These are phyloP conservation scores for Nakaseomyces sp. DNA, from an alignment of 1,139 yeast genomes.

Conservation along the genomic window DNA sequence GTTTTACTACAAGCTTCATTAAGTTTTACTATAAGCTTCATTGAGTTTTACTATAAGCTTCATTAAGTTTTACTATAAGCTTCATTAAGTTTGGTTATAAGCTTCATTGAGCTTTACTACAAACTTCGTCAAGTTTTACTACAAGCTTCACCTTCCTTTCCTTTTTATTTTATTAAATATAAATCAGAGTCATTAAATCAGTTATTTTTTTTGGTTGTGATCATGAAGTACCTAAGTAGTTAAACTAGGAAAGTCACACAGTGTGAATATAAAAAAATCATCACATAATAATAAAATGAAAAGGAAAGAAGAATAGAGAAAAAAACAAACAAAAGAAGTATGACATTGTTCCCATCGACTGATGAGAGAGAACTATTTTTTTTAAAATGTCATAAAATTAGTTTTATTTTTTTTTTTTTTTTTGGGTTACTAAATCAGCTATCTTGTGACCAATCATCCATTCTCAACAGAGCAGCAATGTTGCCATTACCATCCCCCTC, in stretches of 20 bases:
- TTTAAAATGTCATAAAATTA: background rate
- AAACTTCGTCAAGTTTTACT: too few relatives aligned
- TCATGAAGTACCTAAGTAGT: constrained; percentile 24
- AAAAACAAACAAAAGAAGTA: constrained; percentile 6
- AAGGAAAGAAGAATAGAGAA: too few relatives aligned
- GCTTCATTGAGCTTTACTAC: too few relatives aligned
- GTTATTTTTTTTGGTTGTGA: constrained; percentile 30
- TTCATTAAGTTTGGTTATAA: too few relatives aligned
- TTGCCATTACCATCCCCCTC: constrained; percentile 23
- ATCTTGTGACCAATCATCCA: constrained; percentile 35
- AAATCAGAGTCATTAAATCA: constrained; percentile 35
- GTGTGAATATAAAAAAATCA: constrained; percentile 33
- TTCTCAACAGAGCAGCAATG: constrained; percentile 24
- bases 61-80: too few relatives aligned
- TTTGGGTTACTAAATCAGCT: constrained; percentile 24
- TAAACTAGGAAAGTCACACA: constrained; percentile 30
- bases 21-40: too few relatives aligned
- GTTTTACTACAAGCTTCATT: too few relatives aligned
- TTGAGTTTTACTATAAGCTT: too few relatives aligned
- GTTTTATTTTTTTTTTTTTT: background rate
- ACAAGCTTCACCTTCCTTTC: background rate
- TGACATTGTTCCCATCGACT: too few relatives aligned
- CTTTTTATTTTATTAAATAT: too few relatives aligned
- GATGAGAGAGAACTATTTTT: background rate
- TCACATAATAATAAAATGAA: constrained; percentile 15